Evolutionary conservation across 768 basidiomycete species (phyloP).

Genomic region (Mycena albidolilacea): DNA sequence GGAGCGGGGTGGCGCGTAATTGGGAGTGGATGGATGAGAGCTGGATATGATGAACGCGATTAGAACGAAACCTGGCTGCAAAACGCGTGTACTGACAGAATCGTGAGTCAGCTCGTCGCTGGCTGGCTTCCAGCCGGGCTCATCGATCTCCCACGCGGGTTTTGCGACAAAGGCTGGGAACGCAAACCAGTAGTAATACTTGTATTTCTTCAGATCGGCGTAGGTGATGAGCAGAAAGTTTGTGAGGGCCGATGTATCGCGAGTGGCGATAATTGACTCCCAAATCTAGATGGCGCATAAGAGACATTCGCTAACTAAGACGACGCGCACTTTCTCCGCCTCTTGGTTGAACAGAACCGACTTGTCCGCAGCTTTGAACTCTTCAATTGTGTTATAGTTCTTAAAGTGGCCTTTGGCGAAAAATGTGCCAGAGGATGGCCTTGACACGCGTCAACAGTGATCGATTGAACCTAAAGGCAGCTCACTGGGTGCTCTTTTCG

Average conservation of each 20-base stretch:
- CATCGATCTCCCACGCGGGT: slow-evolving; percentile 90
- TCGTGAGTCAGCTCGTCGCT: slow-evolving; percentile 58
- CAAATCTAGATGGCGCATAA: slow-evolving; percentile 68
- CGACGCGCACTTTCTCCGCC: slow-evolving; percentile 72
- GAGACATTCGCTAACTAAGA: slow-evolving; percentile 15
- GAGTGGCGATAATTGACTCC: slow-evolving; percentile 68
- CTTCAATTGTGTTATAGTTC: slow-evolving; percentile 98
- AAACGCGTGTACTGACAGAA: slow-evolving; percentile 49
- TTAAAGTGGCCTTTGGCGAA: slow-evolving; percentile 78
- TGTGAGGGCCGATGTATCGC: slow-evolving; percentile 71
- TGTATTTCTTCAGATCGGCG: slow-evolving; percentile 98
- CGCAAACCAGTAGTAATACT: slow-evolving; percentile 98
- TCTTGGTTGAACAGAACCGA: slow-evolving; percentile 84
- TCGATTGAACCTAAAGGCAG: slow-evolving; percentile 23
- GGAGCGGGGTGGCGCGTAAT: slow-evolving; percentile 56
- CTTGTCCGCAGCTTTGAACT: slow-evolving; percentile 93
- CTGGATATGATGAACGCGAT: slow-evolving; percentile 47
- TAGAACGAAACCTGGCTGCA: slow-evolving; percentile 6
- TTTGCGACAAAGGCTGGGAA: slow-evolving; percentile 94
- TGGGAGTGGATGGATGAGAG: slow-evolving; percentile 68
- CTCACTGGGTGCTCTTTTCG: slow-evolving; percentile 62
- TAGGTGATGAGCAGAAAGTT: slow-evolving; percentile 93
- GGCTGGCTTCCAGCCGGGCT: slow-evolving; percentile 70
- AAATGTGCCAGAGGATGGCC: slow-evolving; percentile 65
- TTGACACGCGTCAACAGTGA: slow-evolving; percentile 43